Evolutionary conservation across 495 filamentous ascomycete species (phyloP).

Genomic region (Xylaria nigripes): DNA sequence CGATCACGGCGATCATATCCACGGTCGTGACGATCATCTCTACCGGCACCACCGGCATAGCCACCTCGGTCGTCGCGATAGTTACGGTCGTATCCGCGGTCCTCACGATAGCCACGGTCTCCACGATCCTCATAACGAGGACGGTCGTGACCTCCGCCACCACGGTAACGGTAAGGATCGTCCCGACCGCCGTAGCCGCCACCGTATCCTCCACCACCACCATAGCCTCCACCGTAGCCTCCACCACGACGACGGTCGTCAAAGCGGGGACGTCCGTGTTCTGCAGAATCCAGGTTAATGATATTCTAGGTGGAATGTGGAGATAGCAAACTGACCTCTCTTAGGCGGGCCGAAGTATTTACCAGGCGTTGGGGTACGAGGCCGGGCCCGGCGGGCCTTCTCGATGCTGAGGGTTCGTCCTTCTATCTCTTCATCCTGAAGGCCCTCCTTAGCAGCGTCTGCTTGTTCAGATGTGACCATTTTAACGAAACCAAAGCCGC

Average conservation of each 20-base stretch:
- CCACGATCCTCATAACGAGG: conserved; percentile 34
- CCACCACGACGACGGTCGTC: conserved; percentile 46
- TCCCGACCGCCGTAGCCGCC: conserved; percentile 44
- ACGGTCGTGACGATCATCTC: conserved; percentile 37
- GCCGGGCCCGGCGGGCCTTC: conserved; percentile 91
- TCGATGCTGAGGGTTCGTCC: conserved; percentile 96
- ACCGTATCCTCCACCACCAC: conserved; percentile 41
- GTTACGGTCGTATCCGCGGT: conserved; percentile 39
- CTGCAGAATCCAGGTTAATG: not conserved
- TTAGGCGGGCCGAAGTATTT: conserved; percentile 99
- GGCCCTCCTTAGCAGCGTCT: conserved; percentile 90
- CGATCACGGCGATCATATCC: conserved; percentile 49
- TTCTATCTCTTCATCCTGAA: conserved; percentile 92
- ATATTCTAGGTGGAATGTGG: not conserved
- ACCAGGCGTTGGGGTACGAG: conserved; percentile 92
- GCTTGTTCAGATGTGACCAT: conserved; percentile 91
- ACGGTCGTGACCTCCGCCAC: conserved; percentile 42
- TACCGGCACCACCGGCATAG: conserved; percentile 15
- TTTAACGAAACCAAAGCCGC: conserved; percentile 99
- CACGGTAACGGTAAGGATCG: conserved; percentile 49
- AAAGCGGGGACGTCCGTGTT: conserved; percentile 24
- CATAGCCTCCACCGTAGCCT: conserved; percentile 41
- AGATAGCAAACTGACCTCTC: conserved; percentile 59
- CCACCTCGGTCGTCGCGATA: conserved; percentile 51
- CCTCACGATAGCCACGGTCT: conserved; percentile 41